These are phyloP conservation scores for Claviceps sp. DNA, from an alignment of 2,329 filamentous ascomycete genomes.

Conservation along the genomic window DNA sequence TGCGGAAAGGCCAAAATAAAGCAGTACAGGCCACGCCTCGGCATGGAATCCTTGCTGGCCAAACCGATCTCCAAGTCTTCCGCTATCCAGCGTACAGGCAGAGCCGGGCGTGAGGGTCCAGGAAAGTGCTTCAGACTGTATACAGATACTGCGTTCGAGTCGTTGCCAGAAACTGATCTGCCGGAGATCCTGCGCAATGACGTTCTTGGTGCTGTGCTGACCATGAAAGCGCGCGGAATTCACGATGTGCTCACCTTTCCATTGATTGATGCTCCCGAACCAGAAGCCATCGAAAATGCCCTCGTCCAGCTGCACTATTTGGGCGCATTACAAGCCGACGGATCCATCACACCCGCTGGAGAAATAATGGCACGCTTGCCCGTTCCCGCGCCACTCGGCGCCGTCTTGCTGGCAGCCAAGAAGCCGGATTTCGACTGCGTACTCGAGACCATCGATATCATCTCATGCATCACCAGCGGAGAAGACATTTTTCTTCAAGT, in stretches of 20 bases:
- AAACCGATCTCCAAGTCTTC: constrained; percentile 90
- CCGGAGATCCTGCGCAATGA: constrained; percentile 90
- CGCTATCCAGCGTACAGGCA: constrained; percentile 79
- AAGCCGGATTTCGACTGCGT: constrained; percentile 59
- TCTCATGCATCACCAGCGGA: constrained; percentile 48
- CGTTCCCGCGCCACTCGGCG: constrained; percentile 65
- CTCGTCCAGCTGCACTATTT: constrained; percentile 69
- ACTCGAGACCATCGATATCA: constrained; percentile 74
- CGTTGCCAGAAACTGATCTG: constrained; percentile 57
- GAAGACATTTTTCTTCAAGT: constrained; percentile 50
- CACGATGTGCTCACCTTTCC: constrained; percentile 72
- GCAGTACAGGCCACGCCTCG: constrained; percentile 71
- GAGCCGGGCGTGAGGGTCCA: constrained; percentile 81
- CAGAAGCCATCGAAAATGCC: constrained; percentile 68
- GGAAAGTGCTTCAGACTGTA: constrained; percentile 87
- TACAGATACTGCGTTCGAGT: constrained; percentile 61
- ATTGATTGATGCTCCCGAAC: constrained; percentile 67
- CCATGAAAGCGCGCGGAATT: constrained; percentile 86
- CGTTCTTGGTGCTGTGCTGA: constrained; percentile 71
- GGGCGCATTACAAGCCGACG: constrained; percentile 58
- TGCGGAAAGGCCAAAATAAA: constrained; percentile 91
- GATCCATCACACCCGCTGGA: constrained; percentile 61
- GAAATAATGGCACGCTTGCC: constrained; percentile 71
- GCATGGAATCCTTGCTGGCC: constrained; percentile 78
- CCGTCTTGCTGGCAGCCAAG: constrained; percentile 70